Conservation (phyloP, 2,329 filamentous ascomycete species). For the Thermothelomyces thermophilus region DNA sequence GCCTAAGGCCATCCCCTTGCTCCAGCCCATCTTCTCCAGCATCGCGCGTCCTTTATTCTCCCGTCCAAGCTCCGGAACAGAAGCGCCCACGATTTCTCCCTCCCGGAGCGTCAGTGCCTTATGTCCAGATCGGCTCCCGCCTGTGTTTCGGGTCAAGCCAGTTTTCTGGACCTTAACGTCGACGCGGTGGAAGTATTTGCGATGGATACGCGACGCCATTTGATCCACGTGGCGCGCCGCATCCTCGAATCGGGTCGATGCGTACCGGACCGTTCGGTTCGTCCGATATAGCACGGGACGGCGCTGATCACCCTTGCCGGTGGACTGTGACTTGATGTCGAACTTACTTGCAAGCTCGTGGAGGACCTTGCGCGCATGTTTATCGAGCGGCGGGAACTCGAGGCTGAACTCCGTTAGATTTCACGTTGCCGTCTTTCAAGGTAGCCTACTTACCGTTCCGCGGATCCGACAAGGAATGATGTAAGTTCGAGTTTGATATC, state of each 20-base stretch:
- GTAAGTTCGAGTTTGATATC: slow-evolving; percentile 68
- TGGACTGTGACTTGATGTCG: slow-evolving; percentile 76
- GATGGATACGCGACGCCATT: slow-evolving; percentile 40
- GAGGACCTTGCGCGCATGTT: slow-evolving; percentile 65
- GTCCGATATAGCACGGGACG: slow-evolving; percentile 76
- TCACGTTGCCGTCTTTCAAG: not conserved
- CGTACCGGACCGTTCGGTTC: slow-evolving; percentile 54
- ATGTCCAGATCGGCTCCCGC: slow-evolving; percentile 26
- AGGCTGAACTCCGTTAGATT: slow-evolving; percentile 43
- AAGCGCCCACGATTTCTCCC: slow-evolving; percentile 80
- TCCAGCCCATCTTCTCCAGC: slow-evolving; percentile 98
- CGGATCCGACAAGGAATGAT: slow-evolving; percentile 58
- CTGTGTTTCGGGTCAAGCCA: slow-evolving; percentile 13
- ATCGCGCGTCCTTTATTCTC: slow-evolving; percentile 81
- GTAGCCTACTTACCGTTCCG: slow-evolving; percentile 49
- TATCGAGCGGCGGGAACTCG: slow-evolving; percentile 76
- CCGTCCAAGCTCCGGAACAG: slow-evolving; percentile 73
- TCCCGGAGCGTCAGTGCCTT: slow-evolving; percentile 60
- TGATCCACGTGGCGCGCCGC: slow-evolving; percentile 44
- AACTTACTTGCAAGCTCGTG: slow-evolving; percentile 73
- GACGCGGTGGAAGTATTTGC: slow-evolving; percentile 50
- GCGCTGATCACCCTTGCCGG: slow-evolving; percentile 64
- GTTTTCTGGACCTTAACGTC: slow-evolving; percentile 33
- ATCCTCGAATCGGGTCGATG: slow-evolving; percentile 47
- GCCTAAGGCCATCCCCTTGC: slow-evolving; percentile 75